phyloP scores from a whole-genome alignment of 208 protist species.

The Trypanosoma cruzi region DNA sequence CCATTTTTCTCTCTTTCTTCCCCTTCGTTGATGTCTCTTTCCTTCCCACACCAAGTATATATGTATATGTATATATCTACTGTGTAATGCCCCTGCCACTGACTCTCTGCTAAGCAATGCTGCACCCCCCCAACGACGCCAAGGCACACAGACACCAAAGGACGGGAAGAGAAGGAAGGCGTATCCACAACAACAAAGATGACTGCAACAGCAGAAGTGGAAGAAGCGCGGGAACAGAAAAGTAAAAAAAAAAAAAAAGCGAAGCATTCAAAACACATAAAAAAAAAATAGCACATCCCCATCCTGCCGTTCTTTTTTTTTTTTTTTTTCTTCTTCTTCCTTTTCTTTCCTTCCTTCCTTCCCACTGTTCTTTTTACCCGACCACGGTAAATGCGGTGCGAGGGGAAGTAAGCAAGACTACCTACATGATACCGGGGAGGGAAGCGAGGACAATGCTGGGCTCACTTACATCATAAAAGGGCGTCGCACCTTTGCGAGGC shows the following conservation, averaged over 20 bases:
- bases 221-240: too few species aligned
- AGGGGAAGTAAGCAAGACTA: not conserved
- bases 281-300: not conserved
- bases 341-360: not conserved
- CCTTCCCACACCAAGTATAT: too few species aligned
- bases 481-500: not conserved
- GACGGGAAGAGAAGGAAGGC: slow-evolving; percentile 9
- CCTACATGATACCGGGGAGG: not conserved
- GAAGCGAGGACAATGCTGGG: not conserved
- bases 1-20: slow-evolving; percentile 8
- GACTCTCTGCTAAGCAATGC: not conserved
- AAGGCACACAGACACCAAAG: slow-evolving; percentile 6
- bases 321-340: slow-evolving; percentile 1
- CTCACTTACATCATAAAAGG: slow-evolving; percentile 5
- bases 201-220: too few species aligned
- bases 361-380: not conserved
- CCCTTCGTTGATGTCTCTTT: not conserved
- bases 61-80: too few species aligned
- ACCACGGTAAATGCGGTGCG: not conserved
- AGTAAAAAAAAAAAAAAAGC: slow-evolving; percentile 2
- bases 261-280: not conserved
- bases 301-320: not conserved
- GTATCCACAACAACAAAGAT: slow-evolving; percentile 5
- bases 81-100: too few species aligned
- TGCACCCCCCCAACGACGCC: not conserved